Evolutionary conservation across 495 filamentous ascomycete species (phyloP), one percentile per base, ranked within the genome.

Genomic region (Aspergillus bertholletiae): DNA sequence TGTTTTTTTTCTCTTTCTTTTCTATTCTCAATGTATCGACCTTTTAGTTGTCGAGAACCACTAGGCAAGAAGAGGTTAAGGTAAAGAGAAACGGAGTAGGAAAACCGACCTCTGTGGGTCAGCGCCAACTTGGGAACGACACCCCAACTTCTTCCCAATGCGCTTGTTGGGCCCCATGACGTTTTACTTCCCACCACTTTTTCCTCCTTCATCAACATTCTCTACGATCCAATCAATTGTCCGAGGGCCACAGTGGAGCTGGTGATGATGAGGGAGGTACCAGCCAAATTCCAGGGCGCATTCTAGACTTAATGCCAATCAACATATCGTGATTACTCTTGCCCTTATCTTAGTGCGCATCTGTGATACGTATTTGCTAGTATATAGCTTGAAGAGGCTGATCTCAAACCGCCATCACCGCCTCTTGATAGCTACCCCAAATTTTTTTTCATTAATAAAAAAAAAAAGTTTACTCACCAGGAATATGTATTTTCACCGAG

Each of bases 101-200:
- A 47, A n/a, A 1, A 7, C 13, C 2, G 7, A 6, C 7, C 2
- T 2, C 34, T 2, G 34, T 37, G 34, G 34, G 34, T 37, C 34
- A 37, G 34, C 34, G 44, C 44, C 21, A 27, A 26, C 23, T 17
- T n/a, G 44, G 27, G 27, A 46, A 46, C 13, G 12, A 7, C 22
- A 23, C 44, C 44, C 44, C 44, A 46, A 46, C 44, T 46, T 46
- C 7, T 27, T 27, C 44, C 21, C 44, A 27, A 18, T 17, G 23
- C 2, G 23, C 18, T 46, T 46, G 44, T 46, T 46, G 44, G 44
- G 44, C 44, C 44, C 44, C 44, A 28, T 46, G 44, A 46, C 44
- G 44, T 46, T 44, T 8, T 15, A 37, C 12, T 46, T 28, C 44
- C 44, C 22, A 27, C 44, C 22, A 46, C 22, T 46, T 46, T 46